phyloP scores from a whole-genome alignment of 768 basidiomycete species.

The Hortiboletus campestris region DNA sequence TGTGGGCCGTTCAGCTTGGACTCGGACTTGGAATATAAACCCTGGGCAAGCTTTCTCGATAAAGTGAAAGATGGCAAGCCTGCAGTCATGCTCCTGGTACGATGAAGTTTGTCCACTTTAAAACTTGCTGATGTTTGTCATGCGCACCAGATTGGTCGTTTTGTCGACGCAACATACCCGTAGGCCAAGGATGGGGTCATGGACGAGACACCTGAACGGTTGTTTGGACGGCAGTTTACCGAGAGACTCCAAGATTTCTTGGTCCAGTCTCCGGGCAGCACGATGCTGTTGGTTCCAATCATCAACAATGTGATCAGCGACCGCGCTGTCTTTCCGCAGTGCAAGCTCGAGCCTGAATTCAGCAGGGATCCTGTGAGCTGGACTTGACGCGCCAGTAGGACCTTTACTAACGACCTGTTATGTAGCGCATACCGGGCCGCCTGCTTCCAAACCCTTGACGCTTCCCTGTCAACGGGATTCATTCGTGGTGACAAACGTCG shows the following conservation, averaged over 20 bases:
- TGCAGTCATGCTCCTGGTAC: slow-evolving; percentile 74
- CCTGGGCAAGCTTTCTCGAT: slow-evolving; percentile 63
- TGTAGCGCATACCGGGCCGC: slow-evolving; percentile 71
- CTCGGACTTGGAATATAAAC: slow-evolving; percentile 69
- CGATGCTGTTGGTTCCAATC: slow-evolving; percentile 78
- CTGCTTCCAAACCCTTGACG: slow-evolving; percentile 84
- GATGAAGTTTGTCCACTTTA: slow-evolving; percentile 9
- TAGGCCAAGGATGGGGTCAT: slow-evolving; percentile 72
- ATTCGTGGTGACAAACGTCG: slow-evolving; percentile 78
- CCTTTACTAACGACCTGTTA: not conserved
- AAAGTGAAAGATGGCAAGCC: slow-evolving; percentile 66
- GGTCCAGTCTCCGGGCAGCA: slow-evolving; percentile 60
- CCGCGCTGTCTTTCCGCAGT: slow-evolving; percentile 86
- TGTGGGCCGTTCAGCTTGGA: slow-evolving; percentile 88
- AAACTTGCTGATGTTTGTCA: not conserved
- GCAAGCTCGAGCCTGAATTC: slow-evolving; percentile 48
- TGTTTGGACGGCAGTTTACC: slow-evolving; percentile 69
- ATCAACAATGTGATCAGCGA: slow-evolving; percentile 75
- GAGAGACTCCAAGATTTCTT: slow-evolving; percentile 57
- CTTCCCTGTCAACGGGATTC: slow-evolving; percentile 84
- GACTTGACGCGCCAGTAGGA: not conserved
- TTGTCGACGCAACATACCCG: slow-evolving; percentile 77
- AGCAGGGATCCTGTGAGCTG: slow-evolving; percentile 51
- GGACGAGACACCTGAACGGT: slow-evolving; percentile 56
- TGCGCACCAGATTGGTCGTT: slow-evolving; percentile 77